Conservation (phyloP, 176 grass and related monocot genomes). For the Cymbopogon citratus region DNA sequence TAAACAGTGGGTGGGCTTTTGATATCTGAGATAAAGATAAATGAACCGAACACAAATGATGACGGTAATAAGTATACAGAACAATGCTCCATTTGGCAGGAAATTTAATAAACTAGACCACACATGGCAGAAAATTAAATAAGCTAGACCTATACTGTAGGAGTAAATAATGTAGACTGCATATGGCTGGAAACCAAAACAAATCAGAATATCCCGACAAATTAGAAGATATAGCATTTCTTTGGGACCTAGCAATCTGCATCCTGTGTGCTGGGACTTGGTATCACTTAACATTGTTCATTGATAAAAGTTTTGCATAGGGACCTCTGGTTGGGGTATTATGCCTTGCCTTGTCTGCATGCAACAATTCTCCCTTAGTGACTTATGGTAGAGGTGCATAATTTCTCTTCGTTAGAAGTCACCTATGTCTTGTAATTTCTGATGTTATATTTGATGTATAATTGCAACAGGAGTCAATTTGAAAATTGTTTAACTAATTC, state of each 20-base stretch:
- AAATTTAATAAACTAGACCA: not conserved
- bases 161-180: not conserved
- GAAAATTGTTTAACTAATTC: constrained; percentile 4
- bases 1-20: not conserved
- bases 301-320: not conserved
- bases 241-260: not conserved
- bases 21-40: not conserved
- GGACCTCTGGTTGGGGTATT: not conserved
- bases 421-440: not conserved
- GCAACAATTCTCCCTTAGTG: not conserved
- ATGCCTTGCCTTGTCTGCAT: not conserved
- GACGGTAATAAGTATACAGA: not conserved
- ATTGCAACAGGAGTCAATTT: not conserved
- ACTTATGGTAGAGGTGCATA: not conserved
- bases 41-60: not conserved
- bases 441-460: not conserved
- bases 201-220: not conserved
- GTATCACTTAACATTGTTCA: not conserved
- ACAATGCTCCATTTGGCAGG: not conserved
- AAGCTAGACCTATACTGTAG: not conserved
- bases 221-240: not conserved
- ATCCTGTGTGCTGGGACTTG: not conserved
- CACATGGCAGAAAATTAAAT: not conserved
- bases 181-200: not conserved
- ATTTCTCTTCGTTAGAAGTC: constrained; percentile 18